phyloP scores from a whole-genome alignment of 306 rosid genomes.

The Citrullus amarus region DNA sequence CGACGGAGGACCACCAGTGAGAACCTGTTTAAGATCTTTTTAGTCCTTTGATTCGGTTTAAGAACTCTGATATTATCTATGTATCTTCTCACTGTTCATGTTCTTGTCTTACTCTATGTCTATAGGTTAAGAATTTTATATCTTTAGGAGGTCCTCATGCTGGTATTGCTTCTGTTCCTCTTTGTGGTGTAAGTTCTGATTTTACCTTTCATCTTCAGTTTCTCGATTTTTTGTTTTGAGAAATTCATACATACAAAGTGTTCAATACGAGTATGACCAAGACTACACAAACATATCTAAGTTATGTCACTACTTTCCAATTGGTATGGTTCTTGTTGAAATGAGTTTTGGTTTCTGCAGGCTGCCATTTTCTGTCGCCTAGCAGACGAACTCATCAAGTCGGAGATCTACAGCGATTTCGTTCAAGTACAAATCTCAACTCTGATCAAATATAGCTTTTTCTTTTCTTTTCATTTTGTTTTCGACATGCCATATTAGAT shows the following conservation, averaged over 20 bases:
- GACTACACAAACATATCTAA: not conserved
- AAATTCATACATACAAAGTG: not conserved
- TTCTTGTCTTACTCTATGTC: not conserved
- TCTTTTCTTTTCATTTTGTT: not conserved
- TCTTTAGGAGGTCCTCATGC: constrained; percentile 95
- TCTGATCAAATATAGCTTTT: not conserved
- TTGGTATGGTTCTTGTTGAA: not conserved
- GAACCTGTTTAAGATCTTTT: constrained; percentile 11
- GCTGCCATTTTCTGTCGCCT: constrained; percentile 43
- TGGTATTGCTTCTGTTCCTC: constrained; percentile 85
- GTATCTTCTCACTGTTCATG: not conserved
- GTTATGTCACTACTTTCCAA: not conserved
- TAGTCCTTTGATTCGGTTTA: not conserved
- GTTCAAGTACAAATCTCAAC: constrained; percentile 38
- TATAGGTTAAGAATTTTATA: constrained; percentile 66
- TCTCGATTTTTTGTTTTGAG: not conserved
- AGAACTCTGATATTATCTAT: not conserved
- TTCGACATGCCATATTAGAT: not conserved
- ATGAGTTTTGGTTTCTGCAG: constrained; percentile 22
- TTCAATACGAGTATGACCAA: not conserved
- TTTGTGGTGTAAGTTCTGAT: constrained; percentile 77
- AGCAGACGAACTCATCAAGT: constrained; percentile 31
- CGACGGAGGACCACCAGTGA: constrained; percentile 81
- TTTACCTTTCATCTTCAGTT: not conserved
- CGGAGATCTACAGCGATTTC: constrained; percentile 42